Evolutionary conservation across 1,284 basidiomycete species (phyloP).

Genomic region (Rhodofomes roseus): DNA sequence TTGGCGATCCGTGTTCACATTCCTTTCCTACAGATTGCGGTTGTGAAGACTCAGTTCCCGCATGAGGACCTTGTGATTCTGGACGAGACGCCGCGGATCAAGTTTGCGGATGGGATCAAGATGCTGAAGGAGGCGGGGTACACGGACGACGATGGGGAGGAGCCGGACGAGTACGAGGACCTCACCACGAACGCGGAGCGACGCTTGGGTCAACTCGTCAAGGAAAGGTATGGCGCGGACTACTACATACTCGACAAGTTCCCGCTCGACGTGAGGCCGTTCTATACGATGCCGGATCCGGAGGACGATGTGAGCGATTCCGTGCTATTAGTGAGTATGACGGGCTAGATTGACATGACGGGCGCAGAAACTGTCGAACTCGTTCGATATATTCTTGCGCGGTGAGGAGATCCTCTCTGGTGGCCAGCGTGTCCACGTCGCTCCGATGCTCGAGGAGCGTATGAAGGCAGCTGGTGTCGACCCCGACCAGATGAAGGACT

Average conservation of each 20-base stretch:
- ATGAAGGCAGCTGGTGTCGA: conserved; percentile 54
- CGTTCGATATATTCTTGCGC: conserved; percentile 75
- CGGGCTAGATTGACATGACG: background rate
- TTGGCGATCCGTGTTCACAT: background rate
- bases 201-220: conserved; percentile 57
- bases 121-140: conserved; percentile 49
- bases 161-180: conserved; percentile 43
- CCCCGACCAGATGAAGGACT: conserved; percentile 52
- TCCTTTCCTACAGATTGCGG: conserved; percentile 39
- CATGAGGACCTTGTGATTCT: conserved; percentile 46
- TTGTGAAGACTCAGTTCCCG: conserved; percentile 57
- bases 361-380: conserved; percentile 49
- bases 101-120: conserved; percentile 56
- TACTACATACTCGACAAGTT: conserved; percentile 69
- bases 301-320: conserved; percentile 38
- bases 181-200: conserved; percentile 51
- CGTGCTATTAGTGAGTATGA: background rate
- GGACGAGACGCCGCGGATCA: conserved; percentile 47
- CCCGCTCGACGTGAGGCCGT: conserved; percentile 59
- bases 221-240: conserved; percentile 67
- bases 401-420: conserved; percentile 73
- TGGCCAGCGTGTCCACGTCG: conserved; percentile 66
- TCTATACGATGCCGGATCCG: conserved; percentile 71
- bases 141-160: conserved; percentile 42
- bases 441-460: conserved; percentile 50